Base-by-base conservation (phyloP, 352 stramenopile genomes). In the Phytophthora boehmeriae region DNA sequence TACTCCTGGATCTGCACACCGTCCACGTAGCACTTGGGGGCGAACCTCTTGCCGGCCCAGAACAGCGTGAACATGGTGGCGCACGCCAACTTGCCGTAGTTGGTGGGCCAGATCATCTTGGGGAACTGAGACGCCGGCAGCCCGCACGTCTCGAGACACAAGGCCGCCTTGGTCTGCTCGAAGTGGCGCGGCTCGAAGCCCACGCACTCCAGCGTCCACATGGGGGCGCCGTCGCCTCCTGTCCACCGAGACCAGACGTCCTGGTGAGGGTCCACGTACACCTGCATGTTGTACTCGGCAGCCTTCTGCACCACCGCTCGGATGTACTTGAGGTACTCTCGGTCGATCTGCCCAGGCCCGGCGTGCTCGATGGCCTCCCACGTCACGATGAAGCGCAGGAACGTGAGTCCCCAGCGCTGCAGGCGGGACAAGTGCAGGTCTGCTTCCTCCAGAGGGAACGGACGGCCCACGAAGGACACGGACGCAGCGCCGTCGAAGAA, bases 31-130 rank as follows among this genome's bases (percentile, higher is more conserved):
- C 86, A 90, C 9, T 54, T 63, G 10, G 89, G 89, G 10, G 91
- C 88, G 42, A 88, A 81, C 13, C 68, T 66, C 39, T 83, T 68
- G 32, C 91, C 91, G 16, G 71, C 86, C 63, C 72, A 97, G 60
- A 97, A 97, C 1, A 97, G 68, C 38, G 88, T 97, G 55, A 95
- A 97, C 91, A 97, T 97, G 14, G 90, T 97, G 6, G 85, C 88
- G 42, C 75, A 82, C 3, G 76, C 89, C 45, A 94, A 77, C 49
- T 96, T 96, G 66, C 86, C 90, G 62, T 96, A 95, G 62, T 97
- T 97, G 39, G 88, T 92, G 16, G 83, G 86, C 90, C 90, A 97
- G 56, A 95, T 89, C 90, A 97, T 97, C 65, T 92, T 94, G 19
- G 88, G 88, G 53, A 88, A 91, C 45, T 78, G 49, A 17, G 41